Percentiles rank a stretch among this genome's conserved stretches.
phyloP scores from a whole-genome alignment of 2,329 filamentous ascomycete species.

The Ambrosiella beaveri region DNA sequence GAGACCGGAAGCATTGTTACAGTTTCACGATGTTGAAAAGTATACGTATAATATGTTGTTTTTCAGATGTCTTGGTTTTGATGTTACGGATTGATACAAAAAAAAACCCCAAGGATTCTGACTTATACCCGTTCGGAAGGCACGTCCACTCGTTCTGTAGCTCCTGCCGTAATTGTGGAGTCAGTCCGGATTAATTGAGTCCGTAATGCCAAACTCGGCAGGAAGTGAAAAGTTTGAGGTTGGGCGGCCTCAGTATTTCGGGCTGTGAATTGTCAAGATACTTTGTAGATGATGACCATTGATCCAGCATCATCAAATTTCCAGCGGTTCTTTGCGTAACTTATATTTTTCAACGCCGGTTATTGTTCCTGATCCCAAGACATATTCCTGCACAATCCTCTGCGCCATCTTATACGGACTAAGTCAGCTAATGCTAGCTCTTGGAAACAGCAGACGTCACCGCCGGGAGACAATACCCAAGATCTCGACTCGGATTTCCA shows the following conservation, averaged over 20 bases:
- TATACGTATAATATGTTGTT: no score
- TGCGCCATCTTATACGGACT: neutral
- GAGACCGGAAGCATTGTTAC: no score
- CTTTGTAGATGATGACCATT: neutral
- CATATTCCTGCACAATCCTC: neutral
- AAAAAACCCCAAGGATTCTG: neutral
- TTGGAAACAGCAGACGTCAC: neutral
- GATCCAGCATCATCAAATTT: neutral
- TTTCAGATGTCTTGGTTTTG: no score
- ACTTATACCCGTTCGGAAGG: neutral
- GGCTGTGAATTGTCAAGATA: neutral
- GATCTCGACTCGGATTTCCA: no score
- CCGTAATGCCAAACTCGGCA: neutral
- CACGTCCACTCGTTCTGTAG: neutral
- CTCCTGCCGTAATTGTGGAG: neutral
- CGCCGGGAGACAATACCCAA: neutral
- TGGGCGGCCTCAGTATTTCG: neutral
- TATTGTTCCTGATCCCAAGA: neutral
- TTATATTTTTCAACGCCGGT: neutral
- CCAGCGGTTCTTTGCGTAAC: neutral
- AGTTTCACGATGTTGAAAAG: no score
- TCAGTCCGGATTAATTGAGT: neutral
- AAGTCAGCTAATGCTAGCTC: neutral
- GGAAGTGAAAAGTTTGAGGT: neutral
- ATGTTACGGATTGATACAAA: no score